A percentile compares a stretch with the other conserved stretches of the same genome.
phyloP scores from a whole-genome alignment of 140 eudicot species.

The Erigeron philadelphicus region DNA sequence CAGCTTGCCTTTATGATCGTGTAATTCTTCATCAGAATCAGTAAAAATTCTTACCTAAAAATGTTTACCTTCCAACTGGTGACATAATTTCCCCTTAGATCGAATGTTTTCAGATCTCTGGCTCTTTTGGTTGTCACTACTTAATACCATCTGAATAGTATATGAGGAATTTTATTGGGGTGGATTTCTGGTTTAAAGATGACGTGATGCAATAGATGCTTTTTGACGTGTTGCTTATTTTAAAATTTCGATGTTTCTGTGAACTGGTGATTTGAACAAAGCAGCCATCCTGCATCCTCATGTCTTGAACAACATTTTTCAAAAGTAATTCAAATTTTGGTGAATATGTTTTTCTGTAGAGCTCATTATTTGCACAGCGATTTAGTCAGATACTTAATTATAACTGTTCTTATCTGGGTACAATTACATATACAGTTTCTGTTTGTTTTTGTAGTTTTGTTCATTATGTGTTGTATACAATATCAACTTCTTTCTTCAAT shows the following conservation, averaged over 20 bases:
- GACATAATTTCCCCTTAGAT: background rate
- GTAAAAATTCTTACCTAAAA: background rate
- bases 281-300: background rate
- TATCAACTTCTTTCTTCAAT: background rate
- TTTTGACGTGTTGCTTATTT: background rate
- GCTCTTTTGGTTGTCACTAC: background rate
- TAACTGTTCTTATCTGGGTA: background rate
- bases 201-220: background rate
- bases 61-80: background rate
- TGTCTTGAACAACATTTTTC: slow-evolving; percentile 1
- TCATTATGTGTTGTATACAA: background rate
- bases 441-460: background rate
- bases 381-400: slow-evolving; percentile 1
- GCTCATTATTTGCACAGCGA: background rate
- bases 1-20: slow-evolving; percentile 12
- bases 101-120: slow-evolving; percentile 3
- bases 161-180: background rate
- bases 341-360: background rate
- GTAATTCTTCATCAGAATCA: background rate
- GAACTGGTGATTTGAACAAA: background rate
- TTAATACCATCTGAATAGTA: background rate
- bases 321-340: slow-evolving; percentile 8
- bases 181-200: slow-evolving; percentile 15
- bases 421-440: slow-evolving; percentile 12
- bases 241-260: background rate